Percentiles rank a stretch among this genome's conserved stretches.
Evolutionary conservation across 2,329 filamentous ascomycete genomes (phyloP).

Genomic region (Pseudonectria buxi): DNA sequence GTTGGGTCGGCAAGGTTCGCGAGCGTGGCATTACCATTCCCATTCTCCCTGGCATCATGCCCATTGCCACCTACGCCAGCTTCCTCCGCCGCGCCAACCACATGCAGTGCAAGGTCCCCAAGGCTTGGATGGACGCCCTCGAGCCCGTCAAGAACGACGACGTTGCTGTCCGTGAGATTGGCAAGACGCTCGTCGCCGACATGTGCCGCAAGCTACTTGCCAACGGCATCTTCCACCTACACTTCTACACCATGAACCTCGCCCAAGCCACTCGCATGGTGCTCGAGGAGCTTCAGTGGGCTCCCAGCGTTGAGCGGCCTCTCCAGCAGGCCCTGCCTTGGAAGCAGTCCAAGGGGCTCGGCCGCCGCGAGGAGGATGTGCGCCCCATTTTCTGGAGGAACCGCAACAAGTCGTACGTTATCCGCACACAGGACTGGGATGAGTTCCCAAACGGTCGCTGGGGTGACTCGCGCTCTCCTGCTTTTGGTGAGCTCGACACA

Average conservation of each 20-base stretch:
- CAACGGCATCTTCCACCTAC: slow-evolving; percentile 77
- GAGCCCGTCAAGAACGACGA: slow-evolving; percentile 98
- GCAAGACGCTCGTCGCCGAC: slow-evolving; percentile 77
- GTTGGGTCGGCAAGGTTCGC: slow-evolving; percentile 82
- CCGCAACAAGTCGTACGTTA: slow-evolving; percentile 89
- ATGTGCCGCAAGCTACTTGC: slow-evolving; percentile 83
- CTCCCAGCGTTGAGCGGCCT: slow-evolving; percentile 70
- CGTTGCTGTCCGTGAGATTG: slow-evolving; percentile 81
- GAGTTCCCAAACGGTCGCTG: slow-evolving; percentile 98
- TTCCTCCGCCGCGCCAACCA: slow-evolving; percentile 87
- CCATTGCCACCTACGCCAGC: slow-evolving; percentile 86
- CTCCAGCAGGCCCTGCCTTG: slow-evolving; percentile 89
- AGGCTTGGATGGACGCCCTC: slow-evolving; percentile 70
- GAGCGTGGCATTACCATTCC: slow-evolving; percentile 76
- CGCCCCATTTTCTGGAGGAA: slow-evolving; percentile 99
- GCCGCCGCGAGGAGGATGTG: slow-evolving; percentile 87
- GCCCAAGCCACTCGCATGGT: slow-evolving; percentile 92
- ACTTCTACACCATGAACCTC: slow-evolving; percentile 99
- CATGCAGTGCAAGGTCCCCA: slow-evolving; percentile 79
- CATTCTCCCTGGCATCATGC: slow-evolving; percentile 81
- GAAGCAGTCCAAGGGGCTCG: slow-evolving; percentile 87
- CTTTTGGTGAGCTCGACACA: slow-evolving; percentile 89
- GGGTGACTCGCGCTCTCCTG: slow-evolving; percentile 94
- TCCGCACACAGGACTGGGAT: slow-evolving; percentile 96
- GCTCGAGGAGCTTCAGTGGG: slow-evolving; percentile 78